These are phyloP conservation scores for Teunomyces gatunensis DNA, from an alignment of 805 yeast genomes.

Conservation along the genomic window DNA sequence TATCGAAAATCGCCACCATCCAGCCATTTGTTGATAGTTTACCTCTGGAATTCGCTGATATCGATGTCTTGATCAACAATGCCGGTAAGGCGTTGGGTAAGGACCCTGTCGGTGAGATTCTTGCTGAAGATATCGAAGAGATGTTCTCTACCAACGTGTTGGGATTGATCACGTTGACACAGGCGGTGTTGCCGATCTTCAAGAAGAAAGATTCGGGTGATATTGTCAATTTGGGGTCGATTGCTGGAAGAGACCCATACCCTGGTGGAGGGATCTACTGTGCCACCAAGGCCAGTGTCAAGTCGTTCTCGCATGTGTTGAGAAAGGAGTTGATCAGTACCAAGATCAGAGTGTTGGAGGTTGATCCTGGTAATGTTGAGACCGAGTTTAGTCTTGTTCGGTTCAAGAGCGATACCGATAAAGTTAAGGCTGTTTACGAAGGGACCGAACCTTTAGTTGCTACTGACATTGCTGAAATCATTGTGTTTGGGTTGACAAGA, in stretches of 20 bases:
- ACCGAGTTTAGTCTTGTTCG: constrained; percentile 70
- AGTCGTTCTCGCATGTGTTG: constrained; percentile 66
- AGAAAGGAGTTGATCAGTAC: constrained; percentile 76
- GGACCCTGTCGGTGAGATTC: constrained; percentile 71
- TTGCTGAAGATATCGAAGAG: constrained; percentile 58
- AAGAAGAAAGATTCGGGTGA: constrained; percentile 69
- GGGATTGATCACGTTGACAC: constrained; percentile 82
- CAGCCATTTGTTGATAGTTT: constrained; percentile 50
- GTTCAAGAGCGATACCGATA: constrained; percentile 57
- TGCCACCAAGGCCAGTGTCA: constrained; percentile 70
- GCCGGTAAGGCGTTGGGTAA: constrained; percentile 79
- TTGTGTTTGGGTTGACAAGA: constrained; percentile 65
- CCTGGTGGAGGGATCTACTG: constrained; percentile 80
- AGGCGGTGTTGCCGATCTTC: constrained; percentile 70
- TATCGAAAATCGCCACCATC: constrained; percentile 39
- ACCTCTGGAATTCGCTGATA: constrained; percentile 59
- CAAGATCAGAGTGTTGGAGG: constrained; percentile 65
- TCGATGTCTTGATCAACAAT: constrained; percentile 68
- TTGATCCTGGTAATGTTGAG: constrained; percentile 79
- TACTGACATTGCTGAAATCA: constrained; percentile 72
- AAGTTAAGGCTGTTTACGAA: constrained; percentile 63
- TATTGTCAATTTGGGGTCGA: constrained; percentile 71
- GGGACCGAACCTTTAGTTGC: constrained; percentile 71
- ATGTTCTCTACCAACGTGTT: constrained; percentile 87
- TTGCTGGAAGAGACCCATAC: constrained; percentile 77